Evolutionary conservation across 306 rosid genomes (phyloP).

Genomic region (Lablab purpureus): DNA sequence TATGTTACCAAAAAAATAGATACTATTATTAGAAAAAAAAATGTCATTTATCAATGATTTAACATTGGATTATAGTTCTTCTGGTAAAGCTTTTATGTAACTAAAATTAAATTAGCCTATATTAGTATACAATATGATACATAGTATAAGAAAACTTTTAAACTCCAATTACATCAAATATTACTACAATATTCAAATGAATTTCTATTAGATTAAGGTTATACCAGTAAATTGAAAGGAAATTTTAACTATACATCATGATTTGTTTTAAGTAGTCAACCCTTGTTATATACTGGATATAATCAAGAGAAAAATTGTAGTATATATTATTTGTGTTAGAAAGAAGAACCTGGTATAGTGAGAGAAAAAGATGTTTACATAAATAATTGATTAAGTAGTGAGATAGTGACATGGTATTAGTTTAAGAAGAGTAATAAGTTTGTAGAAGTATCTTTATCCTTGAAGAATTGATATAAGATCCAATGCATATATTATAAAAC

Average conservation of each 20-base stretch:
- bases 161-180: background rate
- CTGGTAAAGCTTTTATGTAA: background rate
- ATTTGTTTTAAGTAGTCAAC: background rate
- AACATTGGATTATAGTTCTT: background rate
- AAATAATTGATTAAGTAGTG: background rate
- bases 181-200: background rate
- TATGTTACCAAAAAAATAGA: background rate
- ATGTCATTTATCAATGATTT: background rate
- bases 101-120: background rate
- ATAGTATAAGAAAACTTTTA: background rate
- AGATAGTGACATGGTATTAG: background rate
- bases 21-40: background rate
- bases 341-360: background rate
- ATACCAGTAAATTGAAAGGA: background rate
- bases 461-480: conserved; percentile 50
- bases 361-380: background rate
- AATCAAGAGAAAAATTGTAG: background rate
- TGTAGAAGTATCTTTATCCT: conserved; percentile 14
- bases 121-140: background rate
- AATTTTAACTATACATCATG: background rate
- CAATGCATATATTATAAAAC: conserved; percentile 50
- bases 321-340: background rate
- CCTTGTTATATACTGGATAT: background rate
- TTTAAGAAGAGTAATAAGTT: background rate
- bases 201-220: background rate